phyloP scores from a whole-genome alignment of 148 eudicot species.

The Chenopodium suecicum region DNA sequence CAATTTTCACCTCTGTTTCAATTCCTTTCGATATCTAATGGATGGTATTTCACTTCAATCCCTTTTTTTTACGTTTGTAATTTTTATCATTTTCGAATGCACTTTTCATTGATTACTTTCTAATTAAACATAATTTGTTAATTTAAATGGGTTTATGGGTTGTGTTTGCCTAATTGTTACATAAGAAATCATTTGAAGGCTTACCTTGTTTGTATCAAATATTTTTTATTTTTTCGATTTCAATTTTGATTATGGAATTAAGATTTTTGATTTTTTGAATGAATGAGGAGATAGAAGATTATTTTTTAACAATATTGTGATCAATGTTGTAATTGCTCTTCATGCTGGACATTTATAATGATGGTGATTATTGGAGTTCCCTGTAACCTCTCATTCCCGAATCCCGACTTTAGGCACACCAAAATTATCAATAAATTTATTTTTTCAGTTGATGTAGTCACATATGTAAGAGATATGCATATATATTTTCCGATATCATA shows the following conservation, averaged over 20 bases:
- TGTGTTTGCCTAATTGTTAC: background rate
- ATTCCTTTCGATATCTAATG: constrained; percentile 22
- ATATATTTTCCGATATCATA: too few species aligned
- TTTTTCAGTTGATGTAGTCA: background rate
- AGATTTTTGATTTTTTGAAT: too few species aligned
- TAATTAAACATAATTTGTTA: background rate
- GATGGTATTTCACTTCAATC: constrained; percentile 34
- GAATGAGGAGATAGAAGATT: too few species aligned
- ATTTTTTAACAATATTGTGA: too few species aligned
- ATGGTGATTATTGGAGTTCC: background rate
- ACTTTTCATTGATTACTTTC: background rate
- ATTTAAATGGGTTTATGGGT: background rate
- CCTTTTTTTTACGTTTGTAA: background rate
- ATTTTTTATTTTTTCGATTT: too few species aligned
- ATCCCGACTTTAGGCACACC: background rate
- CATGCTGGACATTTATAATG: background rate
- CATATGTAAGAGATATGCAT: too few species aligned
- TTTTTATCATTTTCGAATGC: background rate
- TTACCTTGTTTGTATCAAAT: too few species aligned
- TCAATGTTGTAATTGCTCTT: too few species aligned
- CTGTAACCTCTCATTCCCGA: background rate
- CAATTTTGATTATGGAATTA: too few species aligned
- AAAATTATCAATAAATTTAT: background rate
- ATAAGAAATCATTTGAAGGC: too few species aligned
- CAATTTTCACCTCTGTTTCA: constrained; percentile 15